phyloP scores from a whole-genome alignment of 1,284 basidiomycete genomes.

The Ustilago esculenta region DNA sequence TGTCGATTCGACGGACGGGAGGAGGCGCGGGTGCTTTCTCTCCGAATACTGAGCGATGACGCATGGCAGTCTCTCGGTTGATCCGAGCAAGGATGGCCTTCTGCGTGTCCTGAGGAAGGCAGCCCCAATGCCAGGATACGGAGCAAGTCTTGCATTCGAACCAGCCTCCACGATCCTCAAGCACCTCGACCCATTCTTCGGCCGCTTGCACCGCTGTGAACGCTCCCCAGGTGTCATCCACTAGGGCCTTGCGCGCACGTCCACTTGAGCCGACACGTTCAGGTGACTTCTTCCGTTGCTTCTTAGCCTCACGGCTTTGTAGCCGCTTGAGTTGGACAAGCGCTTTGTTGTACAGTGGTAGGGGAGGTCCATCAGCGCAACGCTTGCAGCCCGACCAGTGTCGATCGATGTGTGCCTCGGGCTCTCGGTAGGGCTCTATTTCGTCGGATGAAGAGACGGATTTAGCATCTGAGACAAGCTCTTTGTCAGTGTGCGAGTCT shows the following conservation, averaged over 20 bases:
- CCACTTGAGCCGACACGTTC: slow-evolving; percentile 26
- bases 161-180: slow-evolving; percentile 52
- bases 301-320: slow-evolving; percentile 24
- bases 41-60: slow-evolving; percentile 24
- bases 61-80: slow-evolving; percentile 23
- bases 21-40: slow-evolving; percentile 14
- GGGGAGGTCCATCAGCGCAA: slow-evolving; percentile 30
- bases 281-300: slow-evolving; percentile 21
- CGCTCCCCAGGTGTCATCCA: slow-evolving; percentile 29
- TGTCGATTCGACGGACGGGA: slow-evolving; percentile 20
- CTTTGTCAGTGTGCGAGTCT: background rate
- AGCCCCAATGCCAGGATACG: slow-evolving; percentile 51
- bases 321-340: slow-evolving; percentile 21
- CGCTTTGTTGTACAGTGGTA: slow-evolving; percentile 30
- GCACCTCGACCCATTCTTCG: slow-evolving; percentile 36
- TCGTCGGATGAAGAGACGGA: slow-evolving; percentile 17
- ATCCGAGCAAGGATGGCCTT: slow-evolving; percentile 27
- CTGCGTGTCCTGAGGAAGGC: slow-evolving; percentile 29
- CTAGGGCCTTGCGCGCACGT: slow-evolving; percentile 16
- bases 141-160: slow-evolving; percentile 48
- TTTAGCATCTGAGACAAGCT: slow-evolving; percentile 6
- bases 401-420: slow-evolving; percentile 17
- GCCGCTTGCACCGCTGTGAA: slow-evolving; percentile 25
- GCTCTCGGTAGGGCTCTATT: slow-evolving; percentile 11
- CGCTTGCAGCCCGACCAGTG: slow-evolving; percentile 40